Evolutionary conservation across 1,284 basidiomycete genomes (phyloP), one percentile per base, ranked within the genome.

Genomic region (Neotropicomus parvogracilis): DNA sequence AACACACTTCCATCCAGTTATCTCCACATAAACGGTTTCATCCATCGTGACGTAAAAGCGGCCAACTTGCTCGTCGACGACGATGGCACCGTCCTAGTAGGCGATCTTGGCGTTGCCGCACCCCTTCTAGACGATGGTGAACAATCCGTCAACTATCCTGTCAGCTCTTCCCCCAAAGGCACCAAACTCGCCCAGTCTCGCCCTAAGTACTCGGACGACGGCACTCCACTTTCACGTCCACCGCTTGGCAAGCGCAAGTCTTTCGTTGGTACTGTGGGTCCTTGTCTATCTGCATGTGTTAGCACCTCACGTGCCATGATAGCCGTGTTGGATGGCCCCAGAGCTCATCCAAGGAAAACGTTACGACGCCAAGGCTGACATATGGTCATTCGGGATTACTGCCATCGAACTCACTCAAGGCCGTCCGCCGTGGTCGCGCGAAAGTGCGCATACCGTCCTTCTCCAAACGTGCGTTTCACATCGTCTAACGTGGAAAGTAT

Each of bases 291-390:
- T 20, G 48, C 34, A 4, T 35, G 13, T 1, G 16, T 19, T 54
- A 26, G 40, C 41, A 37, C 8, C 35, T 44, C 38, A 48, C 45
- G 7, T 41, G 21, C 45, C 28, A 19, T 42, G 31, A 51, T 34
- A 86, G 79, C 92, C 92, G 1, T 91, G 88, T 62, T 95, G 91
- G 89, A 95, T 95, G 91, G 90, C 92, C 0, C 92, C 92, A 3
- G 91, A 95, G 58, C 79, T 95, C 21, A 89, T 95, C 40, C 81
- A 87, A 57, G 85, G 90, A 45, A 82, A 80, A 55, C 81, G 83
- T 54, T 95, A 95, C 65, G 91, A 92, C 62, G 80, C 80, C 17
- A 84, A 83, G 58, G 89, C 91, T 36, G 91, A 94, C 61, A 91
- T 95, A 52, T 95, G 91, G 91, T 91, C 87, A 36, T 91, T 94